Base-by-base conservation (phyloP, 1,284 basidiomycete species). In the Cutaneotrichosporon sp. region DNA sequence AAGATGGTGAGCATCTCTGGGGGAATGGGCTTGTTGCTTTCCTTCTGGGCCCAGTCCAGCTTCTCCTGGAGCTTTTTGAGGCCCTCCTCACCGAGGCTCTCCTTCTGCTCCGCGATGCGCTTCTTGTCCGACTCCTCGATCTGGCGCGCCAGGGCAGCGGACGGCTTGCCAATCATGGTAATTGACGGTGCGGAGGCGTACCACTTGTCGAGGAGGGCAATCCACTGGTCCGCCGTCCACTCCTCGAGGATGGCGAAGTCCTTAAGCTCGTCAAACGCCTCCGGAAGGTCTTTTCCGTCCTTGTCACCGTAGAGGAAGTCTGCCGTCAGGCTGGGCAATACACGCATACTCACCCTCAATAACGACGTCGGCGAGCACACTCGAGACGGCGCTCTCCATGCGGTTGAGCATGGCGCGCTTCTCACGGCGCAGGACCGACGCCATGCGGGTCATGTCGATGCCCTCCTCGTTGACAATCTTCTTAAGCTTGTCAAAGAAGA, bases 381-480 rank as follows among this genome's bases (percentile, higher is more conserved):
- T 54, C 8, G 66, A 64, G 9, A 68, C 62, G 27, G 63, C 63
- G 14, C 63, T 69, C 60, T 75, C 75, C 58, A 75, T 71, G n/a
- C 55, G 61, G 52, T 70, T 67, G 35, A 76, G 55, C 54, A 73
- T 54, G 78, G 92, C 89, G 55, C 90, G 83, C 72, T 90, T 87
- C 66, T 97, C 90, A 32, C 92, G 79, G 60, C 86, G 83, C 51
- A 99, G 84, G 19, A 97, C 79, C 82, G 89, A 87, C 17, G 75
- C 74, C 86, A 99, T 97, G 24, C 96, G 79, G 27, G 85, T 80
- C 87, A 97, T 93, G 75, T 98, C 90, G 51, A 98, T 79, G 5
- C 88, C 90, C 51, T 87, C 83, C 19, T 80, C 68, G 27, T 63
- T 53, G 19, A 81, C 82, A 47, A 97, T 87, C 41, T 82, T 81